phyloP scores from a whole-genome alignment of 2,329 filamentous ascomycete species.

The Beauveria sp. region DNA sequence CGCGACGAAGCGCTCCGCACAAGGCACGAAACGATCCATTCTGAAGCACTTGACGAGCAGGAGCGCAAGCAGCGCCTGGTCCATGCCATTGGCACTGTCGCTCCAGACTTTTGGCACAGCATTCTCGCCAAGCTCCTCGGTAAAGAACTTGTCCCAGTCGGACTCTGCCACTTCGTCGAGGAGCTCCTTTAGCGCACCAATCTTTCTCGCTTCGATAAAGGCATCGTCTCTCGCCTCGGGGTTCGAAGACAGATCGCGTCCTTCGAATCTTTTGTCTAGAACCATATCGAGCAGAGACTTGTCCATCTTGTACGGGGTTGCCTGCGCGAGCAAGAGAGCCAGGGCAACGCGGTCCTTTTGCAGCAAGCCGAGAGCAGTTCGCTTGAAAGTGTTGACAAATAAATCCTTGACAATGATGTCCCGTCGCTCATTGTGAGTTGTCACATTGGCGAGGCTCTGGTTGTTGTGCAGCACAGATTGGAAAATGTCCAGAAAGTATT shows the following conservation, averaged over 20 bases:
- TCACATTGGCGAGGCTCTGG: conserved; percentile 60
- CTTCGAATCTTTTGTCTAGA: conserved; percentile 68
- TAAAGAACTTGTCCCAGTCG: conserved; percentile 76
- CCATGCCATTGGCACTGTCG: conserved; percentile 51
- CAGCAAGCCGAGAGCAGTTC: conserved; percentile 85
- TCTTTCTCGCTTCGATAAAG: conserved; percentile 58
- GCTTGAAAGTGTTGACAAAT: conserved; percentile 84
- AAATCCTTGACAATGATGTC: conserved; percentile 87
- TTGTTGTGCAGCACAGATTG: conserved; percentile 80
- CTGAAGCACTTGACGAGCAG: conserved; percentile 91
- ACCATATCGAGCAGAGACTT: conserved; percentile 80
- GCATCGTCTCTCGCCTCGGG: conserved; percentile 57
- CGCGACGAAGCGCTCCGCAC: conserved; percentile 82
- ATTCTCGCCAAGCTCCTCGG: conserved; percentile 79
- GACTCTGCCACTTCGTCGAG: conserved; percentile 53
- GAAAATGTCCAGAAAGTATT: conserved; percentile 98
- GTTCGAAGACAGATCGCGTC: conserved; percentile 69
- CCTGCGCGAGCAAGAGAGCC: conserved; percentile 90
- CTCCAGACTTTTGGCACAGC: conserved; percentile 72
- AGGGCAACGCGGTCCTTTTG: conserved; percentile 93
- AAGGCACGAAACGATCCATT: conserved; percentile 88
- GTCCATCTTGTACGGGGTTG: conserved; percentile 93
- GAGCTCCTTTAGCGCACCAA: conserved; percentile 65
- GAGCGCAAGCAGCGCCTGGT: conserved; percentile 74
- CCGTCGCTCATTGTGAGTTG: conserved; percentile 69